These are phyloP conservation scores for Stevia rebaudiana DNA, from an alignment of 140 eudicot genomes.

Conservation along the genomic window DNA sequence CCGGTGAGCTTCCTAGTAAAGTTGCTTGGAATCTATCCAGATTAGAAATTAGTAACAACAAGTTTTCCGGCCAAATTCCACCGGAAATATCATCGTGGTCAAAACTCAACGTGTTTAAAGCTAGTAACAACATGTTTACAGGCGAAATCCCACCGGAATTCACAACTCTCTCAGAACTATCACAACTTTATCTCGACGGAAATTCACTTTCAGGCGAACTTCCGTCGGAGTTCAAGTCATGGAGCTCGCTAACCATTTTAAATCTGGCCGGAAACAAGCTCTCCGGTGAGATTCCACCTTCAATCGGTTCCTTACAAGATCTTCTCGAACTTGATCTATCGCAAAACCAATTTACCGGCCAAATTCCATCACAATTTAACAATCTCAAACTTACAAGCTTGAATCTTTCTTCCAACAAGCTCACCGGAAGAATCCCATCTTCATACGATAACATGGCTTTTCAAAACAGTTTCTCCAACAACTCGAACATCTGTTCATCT, in stretches of 20 bases:
- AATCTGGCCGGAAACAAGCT: constrained; percentile 59
- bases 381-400: constrained; percentile 45
- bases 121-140: constrained; percentile 64
- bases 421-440: constrained; percentile 54
- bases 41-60: constrained; percentile 59
- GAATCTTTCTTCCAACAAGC: constrained; percentile 63
- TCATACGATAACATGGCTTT: constrained; percentile 59
- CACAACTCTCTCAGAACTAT: constrained; percentile 49
- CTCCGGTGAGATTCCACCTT: constrained; percentile 59
- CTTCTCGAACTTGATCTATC: constrained; percentile 68
- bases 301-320: constrained; percentile 43
- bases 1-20: constrained; percentile 57
- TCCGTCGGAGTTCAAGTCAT: constrained; percentile 51
- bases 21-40: constrained; percentile 56
- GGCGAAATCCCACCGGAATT: constrained; percentile 57
- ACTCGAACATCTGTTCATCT: constrained; percentile 55
- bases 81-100: constrained; percentile 50
- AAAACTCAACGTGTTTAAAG: constrained; percentile 55
- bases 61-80: constrained; percentile 59
- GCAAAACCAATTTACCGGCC: constrained; percentile 55
- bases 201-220: constrained; percentile 63
- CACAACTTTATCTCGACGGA: constrained; percentile 50
- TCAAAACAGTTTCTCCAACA: constrained; percentile 64
- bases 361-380: constrained; percentile 52
- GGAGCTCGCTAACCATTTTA: constrained; percentile 54